Evolutionary conservation across 129 eudicot species (phyloP).

Genomic region (Helianthus tuberosus): DNA sequence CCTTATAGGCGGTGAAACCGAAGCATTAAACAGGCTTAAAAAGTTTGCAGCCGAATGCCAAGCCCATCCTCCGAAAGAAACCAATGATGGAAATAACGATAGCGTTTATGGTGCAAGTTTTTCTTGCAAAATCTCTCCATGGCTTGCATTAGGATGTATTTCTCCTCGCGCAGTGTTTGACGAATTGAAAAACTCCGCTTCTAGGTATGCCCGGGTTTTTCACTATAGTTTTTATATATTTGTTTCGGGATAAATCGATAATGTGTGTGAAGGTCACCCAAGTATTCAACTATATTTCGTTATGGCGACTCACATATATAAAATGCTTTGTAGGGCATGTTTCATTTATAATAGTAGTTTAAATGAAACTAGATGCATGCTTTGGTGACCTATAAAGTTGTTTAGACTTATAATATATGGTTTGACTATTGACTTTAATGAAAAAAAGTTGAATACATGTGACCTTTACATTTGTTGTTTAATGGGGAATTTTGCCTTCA

Average conservation of each 20-base stretch:
- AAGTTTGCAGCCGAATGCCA: slow-evolving; percentile 80
- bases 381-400: too few species aligned
- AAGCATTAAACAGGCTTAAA: slow-evolving; percentile 77
- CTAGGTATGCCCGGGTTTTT: slow-evolving; percentile 50
- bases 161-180: slow-evolving; percentile 93
- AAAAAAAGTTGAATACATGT: not conserved
- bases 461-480: not conserved
- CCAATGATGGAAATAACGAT: slow-evolving; percentile 60
- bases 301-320: too few species aligned
- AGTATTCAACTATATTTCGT: not conserved
- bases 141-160: slow-evolving; percentile 92
- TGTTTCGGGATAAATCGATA: not conserved
- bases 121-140: slow-evolving; percentile 97
- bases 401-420: too few species aligned
- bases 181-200: slow-evolving; percentile 78
- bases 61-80: slow-evolving; percentile 63
- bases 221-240: not conserved
- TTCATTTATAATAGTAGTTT: too few species aligned
- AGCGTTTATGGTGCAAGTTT: slow-evolving; percentile 93
- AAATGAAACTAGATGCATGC: too few species aligned
- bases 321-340: too few species aligned
- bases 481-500: not conserved
- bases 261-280: not conserved
- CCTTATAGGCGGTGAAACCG: slow-evolving; percentile 88
- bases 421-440: not conserved